A percentile compares a stretch with the other conserved stretches of the same genome.
Conservation (phyloP, 805 yeast genomes). For the Yarrowia sp. region DNA sequence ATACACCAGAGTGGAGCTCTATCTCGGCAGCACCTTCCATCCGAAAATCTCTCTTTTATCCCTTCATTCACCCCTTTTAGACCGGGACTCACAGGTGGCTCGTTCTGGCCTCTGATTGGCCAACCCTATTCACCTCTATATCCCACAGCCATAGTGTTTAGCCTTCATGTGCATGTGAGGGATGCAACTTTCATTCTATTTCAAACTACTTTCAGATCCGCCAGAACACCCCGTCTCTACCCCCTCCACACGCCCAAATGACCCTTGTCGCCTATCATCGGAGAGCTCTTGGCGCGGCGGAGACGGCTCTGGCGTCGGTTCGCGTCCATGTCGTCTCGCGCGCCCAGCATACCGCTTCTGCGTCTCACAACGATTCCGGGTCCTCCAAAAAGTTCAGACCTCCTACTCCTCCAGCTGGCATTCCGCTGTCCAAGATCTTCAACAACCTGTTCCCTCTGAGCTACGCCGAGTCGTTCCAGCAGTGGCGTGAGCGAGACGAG, state of each 20-base stretch:
- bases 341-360: constrained; percentile 28
- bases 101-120: background rate
- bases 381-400: constrained; percentile 37
- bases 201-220: background rate
- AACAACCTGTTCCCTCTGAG: constrained; percentile 50
- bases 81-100: background rate
- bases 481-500: constrained; percentile 54
- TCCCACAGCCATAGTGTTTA: constrained; percentile 1
- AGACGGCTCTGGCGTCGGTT: constrained; percentile 10
- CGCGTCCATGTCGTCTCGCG: background rate
- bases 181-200: constrained; percentile 1
- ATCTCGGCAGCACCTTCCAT: no score
- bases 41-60: background rate
- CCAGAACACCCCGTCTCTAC: background rate
- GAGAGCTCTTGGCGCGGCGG: constrained; percentile 22
- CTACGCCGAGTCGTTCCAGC: constrained; percentile 52
- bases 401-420: constrained; percentile 52
- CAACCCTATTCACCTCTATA: constrained; percentile 11
- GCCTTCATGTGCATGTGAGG: background rate
- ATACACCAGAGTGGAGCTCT: no score
- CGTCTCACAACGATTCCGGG: background rate
- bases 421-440: constrained; percentile 46
- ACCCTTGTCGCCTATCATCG: constrained; percentile 15
- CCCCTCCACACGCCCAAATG: constrained; percentile 2
- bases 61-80: background rate